Conservation (phyloP, 352 stramenopile genomes). For the Phytophthora fragariaefolia region DNA sequence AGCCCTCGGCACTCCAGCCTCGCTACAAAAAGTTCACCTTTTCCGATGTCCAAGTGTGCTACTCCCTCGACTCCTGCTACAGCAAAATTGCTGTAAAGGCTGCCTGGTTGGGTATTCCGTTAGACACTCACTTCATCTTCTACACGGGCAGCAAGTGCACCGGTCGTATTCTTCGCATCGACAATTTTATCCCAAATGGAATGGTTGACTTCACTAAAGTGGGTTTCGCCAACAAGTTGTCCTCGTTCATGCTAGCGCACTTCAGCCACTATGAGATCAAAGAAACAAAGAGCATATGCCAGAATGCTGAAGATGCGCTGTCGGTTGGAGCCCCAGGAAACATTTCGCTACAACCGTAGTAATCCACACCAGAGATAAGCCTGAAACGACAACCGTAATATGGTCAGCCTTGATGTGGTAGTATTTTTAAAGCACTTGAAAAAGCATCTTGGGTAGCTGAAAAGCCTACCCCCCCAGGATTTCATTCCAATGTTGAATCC, state of each 20-base stretch:
- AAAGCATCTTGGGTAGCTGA: no score
- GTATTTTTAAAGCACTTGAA: no score
- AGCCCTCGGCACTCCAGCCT: background rate
- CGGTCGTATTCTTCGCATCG: background rate
- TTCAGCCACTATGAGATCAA: no score
- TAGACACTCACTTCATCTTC: conserved; percentile 11
- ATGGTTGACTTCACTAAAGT: conserved; percentile 16
- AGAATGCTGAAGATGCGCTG: no score
- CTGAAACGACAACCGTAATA: no score
- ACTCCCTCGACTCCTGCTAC: conserved; percentile 28
- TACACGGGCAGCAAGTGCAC: conserved; percentile 16
- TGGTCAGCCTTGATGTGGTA: no score
- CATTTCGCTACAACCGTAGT: no score
- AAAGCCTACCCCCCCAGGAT: no score
- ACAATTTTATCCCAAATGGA: conserved; percentile 1
- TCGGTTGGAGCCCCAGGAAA: no score
- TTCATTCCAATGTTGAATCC: no score
- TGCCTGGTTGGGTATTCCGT: conserved; percentile 6
- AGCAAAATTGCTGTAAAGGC: conserved; percentile 17
- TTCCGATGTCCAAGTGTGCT: conserved; percentile 19
- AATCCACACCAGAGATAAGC: no score
- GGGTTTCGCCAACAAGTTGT: conserved; percentile 19
- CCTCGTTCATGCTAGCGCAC: conserved; percentile 27
- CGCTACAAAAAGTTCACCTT: conserved; percentile 26
- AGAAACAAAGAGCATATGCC: no score